These are phyloP conservation scores for Polymyxa betae DNA, from an alignment of 208 protist species.

Conservation along the genomic window DNA sequence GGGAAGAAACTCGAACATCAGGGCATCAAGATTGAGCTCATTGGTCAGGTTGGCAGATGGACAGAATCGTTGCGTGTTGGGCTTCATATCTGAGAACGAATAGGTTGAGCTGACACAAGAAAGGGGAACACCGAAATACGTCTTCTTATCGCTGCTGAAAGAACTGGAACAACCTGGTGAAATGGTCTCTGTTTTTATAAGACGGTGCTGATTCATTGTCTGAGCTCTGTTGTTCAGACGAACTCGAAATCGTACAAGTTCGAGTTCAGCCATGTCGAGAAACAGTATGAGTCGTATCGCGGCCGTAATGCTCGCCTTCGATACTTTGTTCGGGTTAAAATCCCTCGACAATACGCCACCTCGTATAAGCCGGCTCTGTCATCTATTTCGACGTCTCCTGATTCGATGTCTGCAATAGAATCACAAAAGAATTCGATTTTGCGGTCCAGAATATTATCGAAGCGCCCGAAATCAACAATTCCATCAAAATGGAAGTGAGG, in stretches of 20 bases:
- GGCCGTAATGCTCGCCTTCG: conserved; percentile 81
- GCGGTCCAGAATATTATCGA: conserved; percentile 8
- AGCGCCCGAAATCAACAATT: conserved; percentile 78
- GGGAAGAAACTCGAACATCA: conserved; percentile 64
- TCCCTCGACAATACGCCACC: conserved; percentile 70
- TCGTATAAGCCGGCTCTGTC: conserved; percentile 55
- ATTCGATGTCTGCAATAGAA: not conserved
- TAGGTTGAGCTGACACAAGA: conserved; percentile 64
- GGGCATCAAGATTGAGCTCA: conserved; percentile 69
- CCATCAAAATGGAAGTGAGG: conserved; percentile 69
- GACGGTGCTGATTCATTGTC: not conserved
- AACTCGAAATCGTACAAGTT: conserved; percentile 63
- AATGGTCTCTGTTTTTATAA: not conserved
- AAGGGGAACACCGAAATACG: conserved; percentile 25
- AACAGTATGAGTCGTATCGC: conserved; percentile 83
- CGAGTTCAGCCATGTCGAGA: conserved; percentile 70
- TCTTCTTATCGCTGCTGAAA: conserved; percentile 66
- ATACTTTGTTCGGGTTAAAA: conserved; percentile 80
- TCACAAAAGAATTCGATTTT: conserved; percentile 50
- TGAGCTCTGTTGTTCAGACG: not conserved
- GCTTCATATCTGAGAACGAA: not conserved
- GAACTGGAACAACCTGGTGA: conserved; percentile 60
- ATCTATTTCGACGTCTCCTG: not conserved
- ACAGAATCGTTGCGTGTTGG: not conserved
- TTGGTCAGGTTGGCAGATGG: conserved; percentile 66